These are phyloP conservation scores for Solanum rostratum DNA, from an alignment of 257 asterid species.

Conservation along the genomic window DNA sequence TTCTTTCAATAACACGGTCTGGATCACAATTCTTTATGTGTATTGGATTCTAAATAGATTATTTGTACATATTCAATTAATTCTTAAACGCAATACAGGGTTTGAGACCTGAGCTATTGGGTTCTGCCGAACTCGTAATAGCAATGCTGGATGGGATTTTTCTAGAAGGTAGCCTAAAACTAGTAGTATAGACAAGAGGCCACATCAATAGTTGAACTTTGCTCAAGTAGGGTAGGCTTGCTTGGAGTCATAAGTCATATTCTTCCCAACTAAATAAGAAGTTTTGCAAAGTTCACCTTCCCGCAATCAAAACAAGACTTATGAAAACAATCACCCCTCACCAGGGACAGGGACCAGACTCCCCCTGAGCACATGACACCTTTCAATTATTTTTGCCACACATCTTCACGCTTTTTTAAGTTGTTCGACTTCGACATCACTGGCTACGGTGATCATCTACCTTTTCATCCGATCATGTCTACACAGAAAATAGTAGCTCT, in stretches of 20 bases:
- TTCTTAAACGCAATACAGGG: not conserved
- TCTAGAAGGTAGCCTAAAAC: not conserved
- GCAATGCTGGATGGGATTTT: not conserved
- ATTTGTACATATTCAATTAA: not conserved
- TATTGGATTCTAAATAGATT: not conserved
- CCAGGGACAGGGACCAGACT: not conserved
- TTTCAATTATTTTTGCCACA: not conserved
- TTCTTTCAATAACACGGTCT: not conserved
- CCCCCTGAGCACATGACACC: not conserved
- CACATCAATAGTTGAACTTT: not conserved
- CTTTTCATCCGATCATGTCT: not conserved
- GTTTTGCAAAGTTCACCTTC: not conserved
- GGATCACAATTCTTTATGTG: not conserved
- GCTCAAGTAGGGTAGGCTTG: not conserved
- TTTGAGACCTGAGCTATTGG: not conserved
- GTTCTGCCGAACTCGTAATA: not conserved
- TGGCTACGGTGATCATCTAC: not conserved
- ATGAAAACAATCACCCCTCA: not conserved
- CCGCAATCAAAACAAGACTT: not conserved
- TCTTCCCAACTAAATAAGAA: not conserved
- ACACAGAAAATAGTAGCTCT: not conserved
- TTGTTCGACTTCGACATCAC: not conserved
- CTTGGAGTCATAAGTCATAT: not conserved
- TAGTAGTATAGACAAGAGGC: not conserved
- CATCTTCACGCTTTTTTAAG: not conserved